These are phyloP conservation scores for Globisporangium cylindrosporum DNA, from an alignment of 352 stramenopile genomes.

Conservation along the genomic window DNA sequence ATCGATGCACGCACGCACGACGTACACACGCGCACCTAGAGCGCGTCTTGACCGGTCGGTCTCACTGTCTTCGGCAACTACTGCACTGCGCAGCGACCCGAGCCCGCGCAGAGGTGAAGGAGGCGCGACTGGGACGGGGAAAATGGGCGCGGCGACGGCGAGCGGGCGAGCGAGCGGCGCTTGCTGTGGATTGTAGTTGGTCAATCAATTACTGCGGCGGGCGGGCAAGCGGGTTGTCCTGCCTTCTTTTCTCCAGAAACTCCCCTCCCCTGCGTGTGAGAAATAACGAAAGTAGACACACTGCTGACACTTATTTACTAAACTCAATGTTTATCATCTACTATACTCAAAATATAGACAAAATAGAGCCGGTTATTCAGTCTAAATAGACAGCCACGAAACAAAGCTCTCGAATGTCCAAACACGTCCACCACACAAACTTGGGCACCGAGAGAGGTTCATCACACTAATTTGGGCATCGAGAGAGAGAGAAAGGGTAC, in stretches of 20 bases:
- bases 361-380: too few relatives aligned
- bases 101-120: conserved; percentile 7
- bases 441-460: not conserved
- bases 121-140: conserved; percentile 6
- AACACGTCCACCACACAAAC: not conserved
- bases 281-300: not conserved
- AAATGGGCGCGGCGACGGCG: conserved; percentile 4
- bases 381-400: not conserved
- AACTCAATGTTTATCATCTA: too few relatives aligned
- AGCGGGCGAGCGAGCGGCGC: not conserved
- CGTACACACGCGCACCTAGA: not conserved
- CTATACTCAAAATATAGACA: too few relatives aligned
- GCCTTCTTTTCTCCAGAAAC: conserved; percentile 1
- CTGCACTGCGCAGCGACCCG: conserved; percentile 2
- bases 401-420: conserved; percentile 4
- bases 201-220: conserved; percentile 11
- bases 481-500: not conserved
- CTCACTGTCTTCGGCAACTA: not conserved
- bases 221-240: not conserved
- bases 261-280: not conserved
- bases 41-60: conserved; percentile 1
- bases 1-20: not conserved
- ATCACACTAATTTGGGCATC: not conserved
- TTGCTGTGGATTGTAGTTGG: conserved; percentile 6
- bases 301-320: not conserved